Base-by-base conservation (phyloP, 1,139 yeast species). In the Sugiyamaella sp. region DNA sequence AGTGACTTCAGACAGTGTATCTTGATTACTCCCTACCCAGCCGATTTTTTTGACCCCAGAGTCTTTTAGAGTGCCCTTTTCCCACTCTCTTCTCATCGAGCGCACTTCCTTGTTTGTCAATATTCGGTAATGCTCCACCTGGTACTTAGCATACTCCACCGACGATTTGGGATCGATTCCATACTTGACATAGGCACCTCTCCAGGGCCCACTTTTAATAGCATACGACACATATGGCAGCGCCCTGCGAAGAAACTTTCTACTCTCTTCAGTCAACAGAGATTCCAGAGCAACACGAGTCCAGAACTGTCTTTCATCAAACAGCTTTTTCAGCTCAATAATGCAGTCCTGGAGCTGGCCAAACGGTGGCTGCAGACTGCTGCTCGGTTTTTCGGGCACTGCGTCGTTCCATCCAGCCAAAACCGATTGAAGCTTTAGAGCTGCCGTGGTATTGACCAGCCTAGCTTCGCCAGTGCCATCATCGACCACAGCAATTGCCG, bases 171-270 rank as follows among this genome's bases (percentile, higher is more conserved):
- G 98, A 68, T 93, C 89, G 35, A 85, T 75, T 0, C 97, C 98
- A 62, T 84, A 82, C 62, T 75, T 80, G 44, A 89, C 82, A 66
- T 86, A 89, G n/a, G 95, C 81, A 59, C 89, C 89, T 64, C 98
- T 78, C 96, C 97, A 93, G 0, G 99, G 99, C 0, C 99, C 99
- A 65, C 86, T 86, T 32, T 86, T 82, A 68, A 84, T 87, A 39
- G 88, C 79, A 66, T 82, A 93, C 0, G 96, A 79, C 0, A 90
- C 86, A 65, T 87, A 84, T 0, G 98, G 96, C 49, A 95, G 71
- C 0, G 97, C 95, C 58, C 79, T 83, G 61, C 87, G 85, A 40
- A 91, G 70, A 19, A 51, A 53, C 6, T 56, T 79, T 72, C 58
- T 77, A 74, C 81, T 71, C 10, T 77, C 76, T 2, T 71, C 67